Conservation (phyloP, 192 early-diverging fungal species). For the Mortierella hygrophila region DNA sequence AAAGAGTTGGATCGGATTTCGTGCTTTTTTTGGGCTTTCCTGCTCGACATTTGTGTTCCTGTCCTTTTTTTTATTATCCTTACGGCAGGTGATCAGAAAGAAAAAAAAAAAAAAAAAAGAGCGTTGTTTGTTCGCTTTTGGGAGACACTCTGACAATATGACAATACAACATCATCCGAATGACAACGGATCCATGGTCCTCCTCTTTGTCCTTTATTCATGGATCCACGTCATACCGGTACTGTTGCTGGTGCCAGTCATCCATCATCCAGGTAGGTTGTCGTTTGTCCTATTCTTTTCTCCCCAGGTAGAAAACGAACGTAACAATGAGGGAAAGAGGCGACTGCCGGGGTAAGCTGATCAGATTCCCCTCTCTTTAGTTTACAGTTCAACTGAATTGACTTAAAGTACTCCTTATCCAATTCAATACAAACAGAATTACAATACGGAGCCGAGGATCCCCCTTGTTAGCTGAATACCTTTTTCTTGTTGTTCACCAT, state of each 20-base stretch:
- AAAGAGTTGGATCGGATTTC: slow-evolving; percentile 1
- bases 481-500: background rate
- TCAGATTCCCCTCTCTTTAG: background rate
- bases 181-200: too few relatives aligned
- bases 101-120: slow-evolving; percentile 3
- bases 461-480: background rate
- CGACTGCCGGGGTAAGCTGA: background rate
- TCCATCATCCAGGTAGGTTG: too few relatives aligned
- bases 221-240: too few relatives aligned
- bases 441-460: background rate
- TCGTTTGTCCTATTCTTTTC: too few relatives aligned
- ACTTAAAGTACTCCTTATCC: background rate
- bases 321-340: background rate
- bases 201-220: too few relatives aligned
- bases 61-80: background rate
- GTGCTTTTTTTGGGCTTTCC: background rate
- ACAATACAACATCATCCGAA: too few relatives aligned
- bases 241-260: too few relatives aligned
- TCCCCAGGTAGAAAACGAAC: background rate
- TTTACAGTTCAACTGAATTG: background rate
- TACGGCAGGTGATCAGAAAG: background rate
- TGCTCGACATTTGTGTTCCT: background rate
- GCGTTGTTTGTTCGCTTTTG: too few relatives aligned
- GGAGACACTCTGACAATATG: background rate
- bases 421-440: background rate